A percentile compares a stretch with the other conserved stretches of the same genome.
These are phyloP conservation scores for Pichia gijzeniarum DNA, from an alignment of 805 yeast species.

Conservation along the genomic window DNA sequence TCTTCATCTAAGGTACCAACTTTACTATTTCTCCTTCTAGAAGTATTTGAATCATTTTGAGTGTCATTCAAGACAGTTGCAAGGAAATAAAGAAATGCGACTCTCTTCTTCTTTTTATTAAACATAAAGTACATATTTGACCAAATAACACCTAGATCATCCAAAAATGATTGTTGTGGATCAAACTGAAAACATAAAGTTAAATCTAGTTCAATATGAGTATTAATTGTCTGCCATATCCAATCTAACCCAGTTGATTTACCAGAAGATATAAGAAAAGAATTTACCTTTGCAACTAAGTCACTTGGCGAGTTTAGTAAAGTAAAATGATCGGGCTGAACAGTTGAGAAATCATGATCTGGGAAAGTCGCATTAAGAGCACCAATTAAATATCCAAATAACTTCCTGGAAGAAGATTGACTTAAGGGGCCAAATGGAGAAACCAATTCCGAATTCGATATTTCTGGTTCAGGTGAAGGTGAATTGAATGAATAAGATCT, in stretches of 20 bases:
- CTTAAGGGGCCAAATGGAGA: slow-evolving; percentile 91
- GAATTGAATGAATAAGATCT: slow-evolving; percentile 29
- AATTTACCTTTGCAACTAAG: slow-evolving; percentile 64
- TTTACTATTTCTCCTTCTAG: slow-evolving; percentile 28
- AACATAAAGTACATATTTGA: slow-evolving; percentile 85
- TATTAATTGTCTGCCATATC: slow-evolving; percentile 85
- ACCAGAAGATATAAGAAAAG: slow-evolving; percentile 63
- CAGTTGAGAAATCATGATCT: slow-evolving; percentile 86
- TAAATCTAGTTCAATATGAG: slow-evolving; percentile 67
- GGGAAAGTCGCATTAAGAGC: slow-evolving; percentile 90
- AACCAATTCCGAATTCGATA: slow-evolving; percentile 4
- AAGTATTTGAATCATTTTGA: background rate
- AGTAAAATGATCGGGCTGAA: slow-evolving; percentile 72
- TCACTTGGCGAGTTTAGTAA: slow-evolving; percentile 45
- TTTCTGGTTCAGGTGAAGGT: slow-evolving; percentile 23
- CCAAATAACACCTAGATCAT: slow-evolving; percentile 61
- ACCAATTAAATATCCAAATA: slow-evolving; percentile 86
- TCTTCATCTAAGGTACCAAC: slow-evolving; percentile 29
- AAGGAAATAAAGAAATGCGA: slow-evolving; percentile 73
- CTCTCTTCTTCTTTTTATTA: slow-evolving; percentile 87
- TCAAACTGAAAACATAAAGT: slow-evolving; percentile 61
- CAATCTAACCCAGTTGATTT: slow-evolving; percentile 47
- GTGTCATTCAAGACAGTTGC: slow-evolving; percentile 31
- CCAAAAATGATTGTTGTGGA: slow-evolving; percentile 57
- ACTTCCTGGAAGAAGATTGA: slow-evolving; percentile 76